Base-by-base conservation (phyloP, 441 rosid genomes). In the Gossypium gossypioides region DNA sequence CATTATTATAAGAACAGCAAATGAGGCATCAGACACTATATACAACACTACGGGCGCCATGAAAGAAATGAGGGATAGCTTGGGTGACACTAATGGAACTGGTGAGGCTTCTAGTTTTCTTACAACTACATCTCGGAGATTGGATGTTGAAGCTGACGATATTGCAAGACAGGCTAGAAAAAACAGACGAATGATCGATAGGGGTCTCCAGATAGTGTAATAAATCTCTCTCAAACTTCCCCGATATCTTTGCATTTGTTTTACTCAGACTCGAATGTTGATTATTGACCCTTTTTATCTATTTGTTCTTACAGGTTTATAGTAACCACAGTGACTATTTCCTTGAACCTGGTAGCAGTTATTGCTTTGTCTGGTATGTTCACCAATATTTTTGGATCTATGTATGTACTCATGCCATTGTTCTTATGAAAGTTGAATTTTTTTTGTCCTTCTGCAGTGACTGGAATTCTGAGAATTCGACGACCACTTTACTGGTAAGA, bases 11-110 rank as follows among this genome's bases (percentile, higher is more conserved):
- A 72, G 80, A 18, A 86, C 92, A 1, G 91, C 96, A 21, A 73
- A 88, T 70, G 79, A 79, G 8, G 91, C 91, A 19, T 80, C 92
- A 0, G 78, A 48, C 48, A 85, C 87, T 56, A 79, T 89, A 46
- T 77, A 79, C 50, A 83, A 82, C 72, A 83, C 90, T 2, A 84
- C 92, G n/a, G 89, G 85, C 59, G 90, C 88, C 50, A 86, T 90
- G 89, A 83, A 65, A 67, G 85, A 75, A 6, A 81, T 90, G 68
- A 82, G 78, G 50, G 73, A 74, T 32, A 77, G 60, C 69, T 56
- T 87, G 63, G 86, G 76, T 52, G 68, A 74, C 57, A 57, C 76
- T 24, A 48, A 69, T 44, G 82, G 15, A 52, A 80, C 58, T 12
- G 75, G 0, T 5, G 44, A 72, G 57, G 73, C 88, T 4, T 63